phyloP scores from a whole-genome alignment of 75 land plant species.

The Gnetum montanum region DNA sequence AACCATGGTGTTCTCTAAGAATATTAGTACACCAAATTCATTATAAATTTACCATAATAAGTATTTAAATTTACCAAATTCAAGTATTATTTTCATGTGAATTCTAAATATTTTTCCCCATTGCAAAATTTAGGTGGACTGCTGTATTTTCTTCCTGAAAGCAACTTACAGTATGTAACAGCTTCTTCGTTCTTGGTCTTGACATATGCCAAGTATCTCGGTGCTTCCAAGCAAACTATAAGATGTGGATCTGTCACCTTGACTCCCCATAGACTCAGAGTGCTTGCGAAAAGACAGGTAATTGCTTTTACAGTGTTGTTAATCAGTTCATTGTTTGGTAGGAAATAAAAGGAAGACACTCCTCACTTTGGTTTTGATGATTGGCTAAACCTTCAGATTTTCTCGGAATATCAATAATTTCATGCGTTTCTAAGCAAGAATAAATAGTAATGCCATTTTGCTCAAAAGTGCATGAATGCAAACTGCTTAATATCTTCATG shows the following conservation, averaged over 20 bases:
- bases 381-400: neutral
- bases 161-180: conserved; percentile 87
- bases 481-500: too few relatives aligned
- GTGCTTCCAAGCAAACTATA: conserved; percentile 30
- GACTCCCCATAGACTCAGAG: conserved; percentile 39
- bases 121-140: conserved; percentile 64
- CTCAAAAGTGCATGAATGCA: too few relatives aligned
- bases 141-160: conserved; percentile 47
- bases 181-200: conserved; percentile 72
- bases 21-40: neutral
- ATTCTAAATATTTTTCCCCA: neutral
- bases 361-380: neutral
- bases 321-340: too few relatives aligned
- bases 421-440: too few relatives aligned
- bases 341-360: neutral
- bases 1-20: neutral
- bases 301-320: too few relatives aligned
- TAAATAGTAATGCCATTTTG: too few relatives aligned
- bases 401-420: neutral
- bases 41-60: conserved; percentile 6
- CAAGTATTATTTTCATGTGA: neutral
- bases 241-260: conserved; percentile 45
- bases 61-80: neutral
- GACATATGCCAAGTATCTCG: conserved; percentile 75
- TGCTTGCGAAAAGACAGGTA: conserved; percentile 73